A percentile compares a stretch with the other conserved stretches of the same genome.
phyloP scores from a whole-genome alignment of 139 green algal species.

The Tetradesmus lagerheimii region DNA sequence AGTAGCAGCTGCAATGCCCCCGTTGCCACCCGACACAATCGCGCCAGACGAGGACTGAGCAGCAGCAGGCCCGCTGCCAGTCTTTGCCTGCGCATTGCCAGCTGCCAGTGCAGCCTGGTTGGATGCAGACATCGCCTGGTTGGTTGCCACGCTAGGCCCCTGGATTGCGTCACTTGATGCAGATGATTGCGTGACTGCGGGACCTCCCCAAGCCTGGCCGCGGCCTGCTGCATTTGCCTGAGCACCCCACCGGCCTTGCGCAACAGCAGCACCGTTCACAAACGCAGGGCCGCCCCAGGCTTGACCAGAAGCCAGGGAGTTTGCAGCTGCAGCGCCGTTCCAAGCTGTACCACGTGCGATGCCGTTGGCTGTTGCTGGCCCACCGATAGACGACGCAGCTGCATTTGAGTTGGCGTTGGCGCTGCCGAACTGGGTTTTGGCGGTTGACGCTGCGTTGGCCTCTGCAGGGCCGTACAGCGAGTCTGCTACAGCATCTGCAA shows the following conservation, averaged over 20 bases:
- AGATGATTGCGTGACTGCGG: background rate
- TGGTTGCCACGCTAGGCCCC: background rate
- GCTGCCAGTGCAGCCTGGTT: slow-evolving; percentile 6
- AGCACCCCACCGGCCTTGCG: slow-evolving; percentile 11
- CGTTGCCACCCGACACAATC: background rate
- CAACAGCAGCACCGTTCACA: slow-evolving; percentile 20
- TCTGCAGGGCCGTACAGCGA: slow-evolving; percentile 28
- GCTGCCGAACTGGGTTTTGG: background rate
- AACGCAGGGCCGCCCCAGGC: slow-evolving; percentile 22
- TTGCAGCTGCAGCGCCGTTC: slow-evolving; percentile 24
- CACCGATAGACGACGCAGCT: background rate
- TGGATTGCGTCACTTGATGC: background rate
- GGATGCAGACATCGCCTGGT: slow-evolving; percentile 2
- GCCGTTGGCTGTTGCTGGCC: background rate
- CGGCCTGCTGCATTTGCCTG: slow-evolving; percentile 22
- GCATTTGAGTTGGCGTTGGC: background rate
- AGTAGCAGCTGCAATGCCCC: slow-evolving; percentile 22
- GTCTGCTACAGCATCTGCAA: slow-evolving; percentile 31
- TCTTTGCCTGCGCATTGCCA: slow-evolving; percentile 13
- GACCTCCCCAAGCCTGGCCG: slow-evolving; percentile 5
- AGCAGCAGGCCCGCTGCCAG: background rate
- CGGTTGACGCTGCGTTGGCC: background rate
- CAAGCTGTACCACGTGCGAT: background rate
- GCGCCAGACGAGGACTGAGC: background rate
- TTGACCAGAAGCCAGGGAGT: slow-evolving; percentile 7